Base-by-base conservation (phyloP, 164 flowering plant species). In the Chimonanthus praecox region DNA sequence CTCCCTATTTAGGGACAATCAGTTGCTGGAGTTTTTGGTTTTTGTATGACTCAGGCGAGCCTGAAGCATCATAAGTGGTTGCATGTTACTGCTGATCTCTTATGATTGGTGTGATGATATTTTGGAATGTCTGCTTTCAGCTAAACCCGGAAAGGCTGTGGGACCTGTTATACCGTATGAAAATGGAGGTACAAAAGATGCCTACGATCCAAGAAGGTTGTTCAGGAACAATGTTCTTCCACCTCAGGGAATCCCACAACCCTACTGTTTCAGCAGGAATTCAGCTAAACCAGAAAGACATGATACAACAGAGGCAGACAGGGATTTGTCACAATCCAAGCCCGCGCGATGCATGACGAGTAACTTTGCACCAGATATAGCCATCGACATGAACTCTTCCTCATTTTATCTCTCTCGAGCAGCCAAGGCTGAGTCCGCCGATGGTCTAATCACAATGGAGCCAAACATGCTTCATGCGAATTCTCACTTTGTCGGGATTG, bases 91-190 rank as follows among this genome's bases (percentile, higher is more conserved):
- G 18, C 4, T 18, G 9, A 33, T n/a, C 21, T 63, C 33, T 16
- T 44, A 45, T 47, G 13, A 65, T 13, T 46, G 68, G 45, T 45
- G 46, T 66, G 7, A 66, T 68, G 4, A 48, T 9, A 66, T 43
- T 43, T 44, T 15, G 49, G 20, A 66, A 43, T 46, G 11, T 48
- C 48, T 68, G 47, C 8, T 43, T 44, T 79, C 88, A 85, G 92
- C 89, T 47, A 88, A 88, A 81, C 91, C 91, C 33, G 90, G 89
- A 66, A 85, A 82, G 72, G 86, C 85, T 48, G 87, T 85, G 15
- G 92, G 93, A 47, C 88, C 93, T 3, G 87, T 83, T 64, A 79
- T 75, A 7, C 84, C 87, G 21, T 85, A 79, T 70, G 94, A 87
- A 64, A 85, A 82, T 67, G 84, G 82, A 45, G 78, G 81, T 51